Conservation (phyloP, 2,329 filamentous ascomycete species). For the Mycosphaerella sp. region DNA sequence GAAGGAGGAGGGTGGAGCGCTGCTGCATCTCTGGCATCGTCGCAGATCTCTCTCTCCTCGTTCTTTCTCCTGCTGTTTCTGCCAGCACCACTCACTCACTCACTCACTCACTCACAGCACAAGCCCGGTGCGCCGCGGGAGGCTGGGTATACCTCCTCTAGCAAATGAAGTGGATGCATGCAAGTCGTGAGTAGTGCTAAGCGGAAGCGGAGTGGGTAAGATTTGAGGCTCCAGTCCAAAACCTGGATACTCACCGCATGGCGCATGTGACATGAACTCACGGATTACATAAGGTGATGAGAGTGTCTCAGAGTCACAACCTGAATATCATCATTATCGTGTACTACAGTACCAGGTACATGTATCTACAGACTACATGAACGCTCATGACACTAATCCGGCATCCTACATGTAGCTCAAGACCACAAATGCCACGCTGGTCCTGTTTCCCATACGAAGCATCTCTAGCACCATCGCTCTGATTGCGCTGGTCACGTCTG, state of each 20-base stretch:
- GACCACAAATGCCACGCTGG: conserved; percentile 9
- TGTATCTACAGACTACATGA: neutral
- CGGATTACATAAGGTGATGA: neutral
- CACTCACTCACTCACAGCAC: neutral
- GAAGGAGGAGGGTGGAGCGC: conserved; percentile 11
- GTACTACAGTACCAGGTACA: neutral
- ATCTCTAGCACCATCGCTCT: conserved; percentile 1
- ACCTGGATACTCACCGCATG: neutral
- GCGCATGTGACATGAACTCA: neutral
- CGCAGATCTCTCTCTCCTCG: neutral
- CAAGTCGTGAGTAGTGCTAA: neutral
- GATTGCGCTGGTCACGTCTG: conserved; percentile 3
- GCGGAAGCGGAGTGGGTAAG: neutral
- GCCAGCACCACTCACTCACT: conserved; percentile 3
- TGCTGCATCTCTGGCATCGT: conserved; percentile 26
- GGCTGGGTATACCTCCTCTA: neutral
- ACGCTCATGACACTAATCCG: conserved; percentile 1
- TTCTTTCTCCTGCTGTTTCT: neutral
- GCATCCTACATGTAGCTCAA: conserved; percentile 3
- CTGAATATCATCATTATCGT: too few species aligned
- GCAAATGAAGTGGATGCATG: neutral
- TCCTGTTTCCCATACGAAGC: conserved; percentile 6
- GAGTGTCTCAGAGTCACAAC: neutral
- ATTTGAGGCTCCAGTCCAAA: neutral
- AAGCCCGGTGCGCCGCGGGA: neutral